A percentile compares a stretch with the other conserved stretches of the same genome.
These are phyloP conservation scores for Penicillium olsonii DNA, from an alignment of 2,329 filamentous ascomycete species.

Conservation along the genomic window DNA sequence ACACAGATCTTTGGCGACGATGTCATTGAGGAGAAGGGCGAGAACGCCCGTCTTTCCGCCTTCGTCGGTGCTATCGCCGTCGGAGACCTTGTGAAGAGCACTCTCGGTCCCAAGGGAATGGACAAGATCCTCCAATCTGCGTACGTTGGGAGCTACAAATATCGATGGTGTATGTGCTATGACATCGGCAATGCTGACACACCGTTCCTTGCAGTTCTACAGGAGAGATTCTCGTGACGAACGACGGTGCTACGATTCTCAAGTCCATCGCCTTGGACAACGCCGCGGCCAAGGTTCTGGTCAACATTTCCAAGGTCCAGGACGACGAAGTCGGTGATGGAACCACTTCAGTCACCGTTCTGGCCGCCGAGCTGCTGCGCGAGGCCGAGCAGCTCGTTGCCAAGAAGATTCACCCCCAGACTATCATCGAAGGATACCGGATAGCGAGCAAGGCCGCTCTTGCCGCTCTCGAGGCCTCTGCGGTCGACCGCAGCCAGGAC, in stretches of 20 bases:
- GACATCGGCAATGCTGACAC: conserved; percentile 16
- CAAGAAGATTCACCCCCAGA: conserved; percentile 98
- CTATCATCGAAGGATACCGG: conserved; percentile 97
- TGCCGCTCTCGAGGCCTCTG: conserved; percentile 76
- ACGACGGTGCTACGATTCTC: conserved; percentile 96
- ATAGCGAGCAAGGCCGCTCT: conserved; percentile 92
- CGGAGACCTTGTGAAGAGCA: conserved; percentile 95
- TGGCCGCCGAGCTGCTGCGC: conserved; percentile 90
- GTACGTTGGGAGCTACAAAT: conserved; percentile 55
- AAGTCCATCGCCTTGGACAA: conserved; percentile 99
- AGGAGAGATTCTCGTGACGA: conserved; percentile 96
- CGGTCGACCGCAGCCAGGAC: conserved; percentile 86
- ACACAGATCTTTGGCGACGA: conserved; percentile 98
- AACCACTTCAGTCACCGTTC: conserved; percentile 94
- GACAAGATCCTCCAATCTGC: conserved; percentile 97
- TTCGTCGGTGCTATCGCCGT: conserved; percentile 98
- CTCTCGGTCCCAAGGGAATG: conserved; percentile 96
- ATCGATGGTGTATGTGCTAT: conserved; percentile 13
- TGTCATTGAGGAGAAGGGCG: conserved; percentile 95
- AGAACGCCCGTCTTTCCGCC: conserved; percentile 97
- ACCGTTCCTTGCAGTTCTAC: conserved; percentile 66
- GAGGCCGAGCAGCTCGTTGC: conserved; percentile 97
- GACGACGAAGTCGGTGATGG: conserved; percentile 98
- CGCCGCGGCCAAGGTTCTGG: conserved; percentile 94
- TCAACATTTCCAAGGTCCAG: conserved; percentile 99